Evolutionary conservation across 495 filamentous ascomycete genomes (phyloP).

Genomic region (Beverwykella pulmonaria): DNA sequence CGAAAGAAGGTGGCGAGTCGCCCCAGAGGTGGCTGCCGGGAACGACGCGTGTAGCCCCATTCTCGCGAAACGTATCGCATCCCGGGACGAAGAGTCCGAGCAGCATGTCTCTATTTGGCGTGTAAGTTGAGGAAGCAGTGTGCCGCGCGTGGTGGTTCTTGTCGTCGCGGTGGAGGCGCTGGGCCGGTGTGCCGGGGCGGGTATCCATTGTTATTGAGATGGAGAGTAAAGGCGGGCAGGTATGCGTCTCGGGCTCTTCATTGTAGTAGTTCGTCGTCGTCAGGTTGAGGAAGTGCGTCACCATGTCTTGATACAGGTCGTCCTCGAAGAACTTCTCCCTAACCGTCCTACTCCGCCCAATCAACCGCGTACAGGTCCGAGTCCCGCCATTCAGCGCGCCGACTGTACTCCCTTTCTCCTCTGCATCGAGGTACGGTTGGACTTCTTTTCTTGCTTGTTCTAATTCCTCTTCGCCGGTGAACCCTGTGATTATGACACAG

Average conservation of each 20-base stretch:
- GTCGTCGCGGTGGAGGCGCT: constrained; percentile 15
- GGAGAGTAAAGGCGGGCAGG: constrained; percentile 6
- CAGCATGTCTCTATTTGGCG: constrained; percentile 1
- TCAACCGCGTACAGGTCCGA: constrained; percentile 7
- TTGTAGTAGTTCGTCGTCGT: constrained; percentile 3
- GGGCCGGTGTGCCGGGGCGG: background rate
- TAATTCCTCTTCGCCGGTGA: background rate
- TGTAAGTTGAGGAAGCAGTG: background rate
- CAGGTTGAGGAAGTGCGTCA: constrained; percentile 1
- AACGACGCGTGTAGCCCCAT: constrained; percentile 16
- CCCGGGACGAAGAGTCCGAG: constrained; percentile 17
- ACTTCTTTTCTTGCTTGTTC: constrained; percentile 9
- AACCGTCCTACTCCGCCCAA: constrained; percentile 11
- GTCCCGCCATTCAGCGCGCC: constrained; percentile 20
- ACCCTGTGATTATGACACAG: constrained; percentile 9
- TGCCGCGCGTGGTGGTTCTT: constrained; percentile 17
- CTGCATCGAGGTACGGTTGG: constrained; percentile 12
- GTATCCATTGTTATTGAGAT: constrained; percentile 18
- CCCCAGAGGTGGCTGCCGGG: constrained; percentile 21
- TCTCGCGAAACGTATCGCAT: background rate
- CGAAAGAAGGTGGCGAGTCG: background rate
- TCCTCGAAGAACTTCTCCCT: constrained; percentile 14
- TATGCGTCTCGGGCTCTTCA: background rate
- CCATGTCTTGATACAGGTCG: constrained; percentile 10
- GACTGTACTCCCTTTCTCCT: background rate